Base-by-base conservation (phyloP, 2,329 filamentous ascomycete genomes). In the Geoglossum cookeanum region DNA sequence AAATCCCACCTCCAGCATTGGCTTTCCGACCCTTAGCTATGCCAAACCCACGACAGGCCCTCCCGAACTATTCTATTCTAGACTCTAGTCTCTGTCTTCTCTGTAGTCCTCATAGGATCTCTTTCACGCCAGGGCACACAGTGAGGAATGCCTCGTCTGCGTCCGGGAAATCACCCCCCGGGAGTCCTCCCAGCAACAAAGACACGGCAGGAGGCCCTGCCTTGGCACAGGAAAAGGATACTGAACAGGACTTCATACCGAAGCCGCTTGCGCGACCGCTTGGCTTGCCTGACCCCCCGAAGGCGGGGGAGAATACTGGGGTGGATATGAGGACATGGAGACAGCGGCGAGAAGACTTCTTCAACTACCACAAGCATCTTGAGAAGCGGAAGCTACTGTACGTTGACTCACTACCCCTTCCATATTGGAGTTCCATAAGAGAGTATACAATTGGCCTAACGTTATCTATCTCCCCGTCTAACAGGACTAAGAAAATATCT, bases 291-390 rank as follows among this genome's bases (percentile, higher is more conserved):
- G 71, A 79, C 42, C 85, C 89, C 1, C 92, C 92, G 0, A 71
- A 75, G 58, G 71, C 79, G 11, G 88, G 88, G 59, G 83, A 97
- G 68, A 96, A 97, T 70, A 84, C 81, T 1, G 89, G 89, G 56
- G 69, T 85, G 60, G 87, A 94, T 64, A 65, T 63, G 17, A 81
- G 90, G 45, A 76, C 81, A 0, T 68, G 85, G 60, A 74, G 74
- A 60, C 76, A 95, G 70, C 79, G 81, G 55, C 78, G 83, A 45
- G 81, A 87, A 61, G 89, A 95, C 66, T 88, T 94, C 66, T 81
- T 87, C 61, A 76, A 92, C 70, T 90, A 87, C 65, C 84, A 92
- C 59, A 90, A 87, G 69, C 90, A 97, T 67, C 71, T 96, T 6
- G 75, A 79, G 61, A 79, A 83, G 62, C 80, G 91, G 61, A 78